Conservation (phyloP, 2,329 filamentous ascomycete genomes). For the Sporothrix pseudoabietina region DNA sequence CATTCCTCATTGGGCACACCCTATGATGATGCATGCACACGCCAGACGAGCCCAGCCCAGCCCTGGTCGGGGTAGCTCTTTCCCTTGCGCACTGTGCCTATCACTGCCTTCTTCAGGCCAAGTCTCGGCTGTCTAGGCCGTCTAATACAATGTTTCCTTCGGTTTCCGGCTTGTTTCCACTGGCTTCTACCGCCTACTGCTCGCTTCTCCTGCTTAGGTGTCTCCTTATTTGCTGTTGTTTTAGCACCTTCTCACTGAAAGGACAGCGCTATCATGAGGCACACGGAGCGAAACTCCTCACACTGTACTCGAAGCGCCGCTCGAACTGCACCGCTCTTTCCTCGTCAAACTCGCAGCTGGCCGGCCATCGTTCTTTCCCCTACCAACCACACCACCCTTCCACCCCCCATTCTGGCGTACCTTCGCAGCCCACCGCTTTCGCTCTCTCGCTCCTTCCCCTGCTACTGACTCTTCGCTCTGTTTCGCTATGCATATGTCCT, state of each 20-base stretch:
- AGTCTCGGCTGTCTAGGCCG: background rate
- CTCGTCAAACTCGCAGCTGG: constrained; percentile 29
- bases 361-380: constrained; percentile 20
- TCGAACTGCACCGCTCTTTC: constrained; percentile 15
- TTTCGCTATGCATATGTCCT: constrained; percentile 28
- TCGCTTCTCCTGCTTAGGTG: constrained; percentile 13
- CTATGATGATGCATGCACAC: constrained; percentile 33
- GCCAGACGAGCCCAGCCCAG: constrained; percentile 31
- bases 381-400: constrained; percentile 9
- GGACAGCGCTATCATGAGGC: background rate
- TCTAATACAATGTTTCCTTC: constrained; percentile 4
- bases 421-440: constrained; percentile 30
- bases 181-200: constrained; percentile 29
- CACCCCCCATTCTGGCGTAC: constrained; percentile 2
- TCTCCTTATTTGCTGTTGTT: background rate
- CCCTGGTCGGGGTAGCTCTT: constrained; percentile 10
- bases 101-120: constrained; percentile 27
- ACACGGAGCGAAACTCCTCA: background rate
- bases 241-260: background rate
- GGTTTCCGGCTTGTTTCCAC: constrained; percentile 28
- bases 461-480: constrained; percentile 38
- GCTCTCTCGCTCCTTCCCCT: constrained; percentile 2
- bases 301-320: constrained; percentile 9
- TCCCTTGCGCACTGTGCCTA: constrained; percentile 29
- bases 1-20: constrained; percentile 31